Base-by-base conservation (phyloP, 306 rosid species). In the Coriaria nepalensis region DNA sequence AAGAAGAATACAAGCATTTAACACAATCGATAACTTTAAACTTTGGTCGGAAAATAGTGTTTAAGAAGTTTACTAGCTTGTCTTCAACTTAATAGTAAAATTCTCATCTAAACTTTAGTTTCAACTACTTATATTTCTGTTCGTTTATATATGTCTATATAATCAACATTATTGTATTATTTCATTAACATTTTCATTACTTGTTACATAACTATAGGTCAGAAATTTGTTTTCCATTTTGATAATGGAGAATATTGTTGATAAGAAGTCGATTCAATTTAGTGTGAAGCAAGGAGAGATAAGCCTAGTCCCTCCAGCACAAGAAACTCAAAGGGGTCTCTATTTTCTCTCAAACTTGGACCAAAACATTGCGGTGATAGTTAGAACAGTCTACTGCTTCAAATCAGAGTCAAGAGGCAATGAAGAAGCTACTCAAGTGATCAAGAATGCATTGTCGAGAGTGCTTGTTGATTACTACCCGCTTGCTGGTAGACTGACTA, bases 281-380 rank as follows among this genome's bases (percentile, higher is more conserved):
- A 4, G 6, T 12, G 90, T 88, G 1, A 62, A 46, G 33, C 70
- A 57, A 68, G 78, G 75, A 48, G 70, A 79, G 35, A 74, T 92
- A 38, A 75, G 45, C 7, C 47, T 64, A 37, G 80, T 90, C 40
- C 40, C 62, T 15, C 92, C 87, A 0, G 73, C 80, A 32, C 65
- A 52, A 38, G 74, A 79, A 65, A 84, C 94, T 10, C 60, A 60
- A 7, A 90, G 72, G 38, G 85, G 87, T n/a, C 59, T 67, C 15
- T 81, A 82, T 59, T 82, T 67, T 40, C 86, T 86, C 37, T 79
- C 93, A 11, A 86, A 82, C 73, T 83, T 86, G 6, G 96, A 86
- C 52, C 96, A 82, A 59, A 79, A 79, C 50, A 74, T 79, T 7
- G 90, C 86, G 0, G 81, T 74, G 35, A 64, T 49, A 2, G 79